Conservation (phyloP, 768 basidiomycete species). For the Calocera viscosa region DNA sequence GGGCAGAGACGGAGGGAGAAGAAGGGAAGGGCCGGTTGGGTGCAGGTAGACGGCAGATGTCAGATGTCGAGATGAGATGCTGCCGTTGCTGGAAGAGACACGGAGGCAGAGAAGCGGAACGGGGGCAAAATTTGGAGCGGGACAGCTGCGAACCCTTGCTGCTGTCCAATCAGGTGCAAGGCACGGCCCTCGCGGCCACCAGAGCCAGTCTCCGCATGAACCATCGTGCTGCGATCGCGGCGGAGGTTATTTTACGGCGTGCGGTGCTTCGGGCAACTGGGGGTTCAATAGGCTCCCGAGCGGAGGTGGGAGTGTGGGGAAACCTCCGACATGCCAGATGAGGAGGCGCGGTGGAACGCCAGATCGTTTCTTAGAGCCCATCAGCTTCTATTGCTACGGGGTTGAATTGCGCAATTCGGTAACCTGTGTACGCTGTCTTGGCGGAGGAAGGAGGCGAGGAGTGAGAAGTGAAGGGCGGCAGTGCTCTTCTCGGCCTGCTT, state of each 20-base stretch:
- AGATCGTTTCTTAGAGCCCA: no score
- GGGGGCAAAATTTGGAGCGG: neutral
- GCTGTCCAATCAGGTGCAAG: neutral
- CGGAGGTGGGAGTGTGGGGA: neutral
- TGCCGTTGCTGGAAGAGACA: conserved; percentile 13
- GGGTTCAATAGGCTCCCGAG: neutral
- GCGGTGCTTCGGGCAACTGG: neutral
- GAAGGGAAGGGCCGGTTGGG: conserved; percentile 10
- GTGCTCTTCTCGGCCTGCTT: neutral
- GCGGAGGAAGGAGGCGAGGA: neutral
- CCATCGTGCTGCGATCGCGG: neutral
- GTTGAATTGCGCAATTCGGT: neutral
- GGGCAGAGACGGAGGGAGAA: neutral
- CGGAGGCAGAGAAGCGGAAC: conserved; percentile 7
- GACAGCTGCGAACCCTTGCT: no score
- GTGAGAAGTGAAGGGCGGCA: neutral
- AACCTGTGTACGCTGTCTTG: neutral
- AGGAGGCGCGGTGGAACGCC: neutral
- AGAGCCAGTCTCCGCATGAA: neutral
- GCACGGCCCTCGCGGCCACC: neutral
- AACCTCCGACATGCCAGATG: neutral
- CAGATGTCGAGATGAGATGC: conserved; percentile 12
- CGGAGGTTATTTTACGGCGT: neutral
- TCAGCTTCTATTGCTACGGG: no score
- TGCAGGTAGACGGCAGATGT: conserved; percentile 11